Conservation (phyloP, 257 asterid species). For the Solanum commersonii region DNA sequence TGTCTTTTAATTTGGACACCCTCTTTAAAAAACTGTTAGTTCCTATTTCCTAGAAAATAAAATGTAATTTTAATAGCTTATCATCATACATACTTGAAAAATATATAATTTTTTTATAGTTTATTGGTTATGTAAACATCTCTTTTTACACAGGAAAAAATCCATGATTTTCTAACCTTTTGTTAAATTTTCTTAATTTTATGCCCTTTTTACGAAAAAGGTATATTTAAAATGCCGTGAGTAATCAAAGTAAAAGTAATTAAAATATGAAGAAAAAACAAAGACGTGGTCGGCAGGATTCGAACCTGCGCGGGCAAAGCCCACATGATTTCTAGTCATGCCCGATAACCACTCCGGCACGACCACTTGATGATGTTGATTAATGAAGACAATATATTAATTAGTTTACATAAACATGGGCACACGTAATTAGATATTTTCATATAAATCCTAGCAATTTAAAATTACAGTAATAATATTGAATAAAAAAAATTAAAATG, state of each 20-base stretch:
- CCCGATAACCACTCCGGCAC: conserved; percentile 99
- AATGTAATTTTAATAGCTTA: neutral
- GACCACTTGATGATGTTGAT: conserved; percentile 28
- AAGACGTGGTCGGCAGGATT: conserved; percentile 96
- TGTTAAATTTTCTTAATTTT: no score
- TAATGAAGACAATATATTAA: rapidly evolving
- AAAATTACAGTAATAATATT: neutral
- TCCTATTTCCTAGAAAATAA: neutral
- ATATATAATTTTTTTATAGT: no score
- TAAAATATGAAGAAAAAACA: no score
- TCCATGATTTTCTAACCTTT: no score
- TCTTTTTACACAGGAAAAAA: no score
- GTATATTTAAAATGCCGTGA: no score
- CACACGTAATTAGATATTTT: neutral
- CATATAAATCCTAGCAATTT: neutral
- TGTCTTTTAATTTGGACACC: no score
- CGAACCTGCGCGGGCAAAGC: conserved; percentile 99
- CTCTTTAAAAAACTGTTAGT: no score
- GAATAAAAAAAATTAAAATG: neutral
- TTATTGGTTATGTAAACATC: neutral
- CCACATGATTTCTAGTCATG: conserved; percentile 99
- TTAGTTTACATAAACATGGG: rapidly evolving
- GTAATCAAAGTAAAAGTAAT: no score
- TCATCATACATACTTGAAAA: neutral
- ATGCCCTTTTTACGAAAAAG: no score